These are phyloP conservation scores for Hordeum pubiflorum DNA, from an alignment of 202 grass and related monocot genomes.

Conservation along the genomic window DNA sequence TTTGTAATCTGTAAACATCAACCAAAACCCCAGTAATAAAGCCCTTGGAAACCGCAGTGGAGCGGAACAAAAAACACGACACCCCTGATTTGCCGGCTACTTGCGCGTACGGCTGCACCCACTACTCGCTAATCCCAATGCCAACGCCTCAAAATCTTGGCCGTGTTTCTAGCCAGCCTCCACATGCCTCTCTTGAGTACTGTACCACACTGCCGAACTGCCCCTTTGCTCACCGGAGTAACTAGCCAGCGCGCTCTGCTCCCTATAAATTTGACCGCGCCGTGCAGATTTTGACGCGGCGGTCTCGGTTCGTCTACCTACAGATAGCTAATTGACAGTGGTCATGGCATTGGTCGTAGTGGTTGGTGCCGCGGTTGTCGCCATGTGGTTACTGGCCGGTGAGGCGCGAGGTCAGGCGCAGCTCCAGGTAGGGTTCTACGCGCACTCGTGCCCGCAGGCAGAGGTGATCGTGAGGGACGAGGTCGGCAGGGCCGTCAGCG, in stretches of 20 bases:
- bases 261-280: constrained; percentile 18
- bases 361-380: not conserved
- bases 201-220: not conserved
- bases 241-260: not conserved
- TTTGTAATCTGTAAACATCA: not conserved
- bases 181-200: not conserved
- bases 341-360: not conserved
- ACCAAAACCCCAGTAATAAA: not conserved
- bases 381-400: not conserved
- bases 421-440: constrained; percentile 50
- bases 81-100: constrained; percentile 7
- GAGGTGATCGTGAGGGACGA: constrained; percentile 56
- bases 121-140: not conserved
- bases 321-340: not conserved
- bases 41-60: not conserved
- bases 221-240: not conserved
- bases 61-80: not conserved
- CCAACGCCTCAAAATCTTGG: constrained; percentile 24
- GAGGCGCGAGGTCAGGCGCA: constrained; percentile 14
- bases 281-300: not conserved
- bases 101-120: not conserved
- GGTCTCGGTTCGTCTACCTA: not conserved
- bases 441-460: constrained; percentile 36
- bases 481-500: constrained; percentile 32
- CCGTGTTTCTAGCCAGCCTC: constrained; percentile 20